Evolutionary conservation across 2,329 filamentous ascomycete species (phyloP).

Genomic region (Zymoseptoria crescenta): DNA sequence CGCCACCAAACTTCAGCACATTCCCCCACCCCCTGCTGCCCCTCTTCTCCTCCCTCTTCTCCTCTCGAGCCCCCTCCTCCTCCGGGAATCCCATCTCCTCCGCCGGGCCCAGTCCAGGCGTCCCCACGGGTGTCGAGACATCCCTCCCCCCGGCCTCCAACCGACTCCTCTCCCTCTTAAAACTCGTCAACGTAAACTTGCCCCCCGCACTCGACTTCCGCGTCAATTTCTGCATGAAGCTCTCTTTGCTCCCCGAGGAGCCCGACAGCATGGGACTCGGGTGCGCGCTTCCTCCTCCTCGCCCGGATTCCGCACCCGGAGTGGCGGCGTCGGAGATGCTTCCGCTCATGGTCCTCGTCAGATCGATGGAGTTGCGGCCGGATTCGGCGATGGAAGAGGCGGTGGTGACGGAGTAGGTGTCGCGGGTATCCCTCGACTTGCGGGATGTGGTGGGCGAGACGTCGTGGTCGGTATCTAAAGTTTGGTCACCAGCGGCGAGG

Average conservation of each 20-base stretch:
- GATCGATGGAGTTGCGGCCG: slow-evolving; percentile 21
- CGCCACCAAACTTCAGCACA: slow-evolving; percentile 37
- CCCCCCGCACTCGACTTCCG: slow-evolving; percentile 38
- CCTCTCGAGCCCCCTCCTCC: slow-evolving; percentile 31
- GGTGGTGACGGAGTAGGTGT: slow-evolving; percentile 34
- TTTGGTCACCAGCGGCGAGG: slow-evolving; percentile 18
- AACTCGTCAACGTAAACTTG: slow-evolving; percentile 36
- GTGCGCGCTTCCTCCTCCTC: background rate
- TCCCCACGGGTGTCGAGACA: slow-evolving; percentile 23
- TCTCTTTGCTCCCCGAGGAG: slow-evolving; percentile 34
- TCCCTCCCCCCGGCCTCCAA: too few species aligned
- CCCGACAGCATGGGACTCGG: slow-evolving; percentile 29
- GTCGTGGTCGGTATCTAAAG: slow-evolving; percentile 25
- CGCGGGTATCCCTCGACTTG: slow-evolving; percentile 37
- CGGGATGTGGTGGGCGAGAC: slow-evolving; percentile 30
- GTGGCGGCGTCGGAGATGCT: slow-evolving; percentile 34
- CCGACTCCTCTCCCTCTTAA: slow-evolving; percentile 32
- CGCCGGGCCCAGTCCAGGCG: too few species aligned
- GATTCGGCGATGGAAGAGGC: slow-evolving; percentile 25
- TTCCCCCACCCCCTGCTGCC: slow-evolving; percentile 38
- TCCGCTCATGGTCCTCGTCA: slow-evolving; percentile 26
- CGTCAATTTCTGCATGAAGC: slow-evolving; percentile 44
- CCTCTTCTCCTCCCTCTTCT: slow-evolving; percentile 27
- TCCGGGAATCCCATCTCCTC: too few species aligned
- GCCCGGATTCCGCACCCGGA: slow-evolving; percentile 2